These are phyloP conservation scores for Ogataea dorogensis DNA, from an alignment of 805 yeast genomes.

Conservation along the genomic window DNA sequence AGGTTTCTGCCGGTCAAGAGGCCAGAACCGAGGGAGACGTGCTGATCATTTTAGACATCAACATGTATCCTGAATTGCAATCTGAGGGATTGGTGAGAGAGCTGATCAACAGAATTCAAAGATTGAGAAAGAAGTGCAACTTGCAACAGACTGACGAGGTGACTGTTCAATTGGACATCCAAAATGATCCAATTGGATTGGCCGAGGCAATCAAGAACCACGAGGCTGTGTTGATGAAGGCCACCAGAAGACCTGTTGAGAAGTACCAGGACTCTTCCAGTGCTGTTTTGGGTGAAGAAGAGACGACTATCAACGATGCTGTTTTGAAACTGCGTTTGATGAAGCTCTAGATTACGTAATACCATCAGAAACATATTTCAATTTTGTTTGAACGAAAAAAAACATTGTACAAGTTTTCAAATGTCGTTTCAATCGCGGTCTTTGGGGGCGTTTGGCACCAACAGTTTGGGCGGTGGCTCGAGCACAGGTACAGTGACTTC, in stretches of 20 bases:
- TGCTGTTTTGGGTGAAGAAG: constrained; percentile 78
- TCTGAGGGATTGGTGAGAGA: constrained; percentile 97
- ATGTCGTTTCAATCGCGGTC: constrained; percentile 33
- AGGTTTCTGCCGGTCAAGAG: constrained; percentile 70
- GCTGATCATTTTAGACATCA: constrained; percentile 83
- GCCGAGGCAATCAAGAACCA: constrained; percentile 62
- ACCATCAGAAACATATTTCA: no score
- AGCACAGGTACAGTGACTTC: constrained; percentile 30
- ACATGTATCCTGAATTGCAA: constrained; percentile 81
- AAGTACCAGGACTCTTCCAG: constrained; percentile 43
- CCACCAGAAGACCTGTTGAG: constrained; percentile 65
- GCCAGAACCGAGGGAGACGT: constrained; percentile 88
- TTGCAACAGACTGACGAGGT: constrained; percentile 95
- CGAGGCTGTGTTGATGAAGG: constrained; percentile 67
- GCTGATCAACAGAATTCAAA: constrained; percentile 93
- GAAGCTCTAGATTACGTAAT: constrained; percentile 43
- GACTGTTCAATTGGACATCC: constrained; percentile 73
- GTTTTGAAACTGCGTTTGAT: constrained; percentile 74
- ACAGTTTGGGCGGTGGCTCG: constrained; percentile 9
- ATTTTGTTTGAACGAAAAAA: no score
- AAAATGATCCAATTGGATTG: constrained; percentile 66
- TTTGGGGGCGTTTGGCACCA: constrained; percentile 27
- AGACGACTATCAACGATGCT: constrained; percentile 79
- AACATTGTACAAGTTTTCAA: not conserved
- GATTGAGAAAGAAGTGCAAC: constrained; percentile 94